Percentiles rank a stretch among this genome's conserved stretches.
Evolutionary conservation across 2,329 filamentous ascomycete species (phyloP).

Genomic region (Epichloe gansuensis): DNA sequence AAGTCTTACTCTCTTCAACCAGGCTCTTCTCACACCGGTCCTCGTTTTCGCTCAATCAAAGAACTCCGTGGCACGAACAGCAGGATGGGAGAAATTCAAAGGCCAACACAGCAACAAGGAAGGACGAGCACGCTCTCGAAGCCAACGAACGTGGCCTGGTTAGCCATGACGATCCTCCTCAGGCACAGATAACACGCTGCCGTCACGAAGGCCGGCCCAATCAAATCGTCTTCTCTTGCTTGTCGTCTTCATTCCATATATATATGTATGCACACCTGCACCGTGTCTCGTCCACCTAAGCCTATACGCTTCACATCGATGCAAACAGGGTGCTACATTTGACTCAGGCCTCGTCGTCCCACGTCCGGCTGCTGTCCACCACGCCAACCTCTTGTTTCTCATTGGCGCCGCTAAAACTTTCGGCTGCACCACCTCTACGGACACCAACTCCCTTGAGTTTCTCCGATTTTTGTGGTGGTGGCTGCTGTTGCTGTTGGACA

Average conservation of each 20-base stretch:
- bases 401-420: neutral
- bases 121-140: constrained; percentile 44
- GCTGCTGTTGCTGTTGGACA: neutral
- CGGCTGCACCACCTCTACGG: constrained; percentile 5
- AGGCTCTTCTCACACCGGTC: neutral
- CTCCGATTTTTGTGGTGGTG: constrained; percentile 9
- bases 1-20: neutral
- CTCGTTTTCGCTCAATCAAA: constrained; percentile 13
- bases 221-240: constrained; percentile 8
- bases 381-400: neutral
- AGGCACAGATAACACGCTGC: constrained; percentile 53
- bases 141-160: constrained; percentile 42
- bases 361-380: constrained; percentile 2
- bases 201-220: constrained; percentile 51
- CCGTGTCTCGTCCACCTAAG: too few relatives aligned
- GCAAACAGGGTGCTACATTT: neutral
- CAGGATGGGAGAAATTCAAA: constrained; percentile 31
- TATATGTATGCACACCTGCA: too few relatives aligned
- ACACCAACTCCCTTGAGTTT: constrained; percentile 18
- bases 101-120: constrained; percentile 27
- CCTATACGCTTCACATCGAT: too few relatives aligned
- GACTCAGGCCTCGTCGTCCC: neutral
- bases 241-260: too few relatives aligned
- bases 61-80: constrained; percentile 15
- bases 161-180: constrained; percentile 39